Evolutionary conservation across 495 filamentous ascomycete species (phyloP).

Genomic region (Penicillium silybi): DNA sequence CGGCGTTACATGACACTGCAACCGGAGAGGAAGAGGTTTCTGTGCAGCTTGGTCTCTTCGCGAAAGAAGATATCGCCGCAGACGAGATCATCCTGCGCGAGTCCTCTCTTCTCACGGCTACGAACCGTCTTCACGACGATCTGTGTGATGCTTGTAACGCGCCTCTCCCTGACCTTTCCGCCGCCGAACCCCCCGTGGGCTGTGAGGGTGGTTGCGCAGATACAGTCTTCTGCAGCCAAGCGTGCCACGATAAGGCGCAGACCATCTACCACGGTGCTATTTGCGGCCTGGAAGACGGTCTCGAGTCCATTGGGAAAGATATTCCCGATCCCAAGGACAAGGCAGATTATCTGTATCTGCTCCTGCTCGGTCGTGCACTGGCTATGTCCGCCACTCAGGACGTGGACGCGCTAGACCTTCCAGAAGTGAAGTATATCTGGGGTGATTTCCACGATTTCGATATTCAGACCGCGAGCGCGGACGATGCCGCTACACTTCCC

Average conservation of each 20-base stretch:
- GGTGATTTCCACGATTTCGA: conserved; percentile 62
- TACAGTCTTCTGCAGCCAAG: conserved; percentile 77
- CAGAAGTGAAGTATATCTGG: conserved; percentile 90
- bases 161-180: conserved; percentile 60
- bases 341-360: conserved; percentile 72
- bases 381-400: conserved; percentile 84
- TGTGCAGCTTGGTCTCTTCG: conserved; percentile 84
- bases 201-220: conserved; percentile 72
- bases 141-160: conserved; percentile 81
- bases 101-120: conserved; percentile 75
- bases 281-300: conserved; percentile 69
- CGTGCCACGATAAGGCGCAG: conserved; percentile 69
- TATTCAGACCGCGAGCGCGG: not conserved
- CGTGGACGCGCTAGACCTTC: conserved; percentile 75
- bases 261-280: conserved; percentile 77
- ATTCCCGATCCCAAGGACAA: conserved; percentile 63
- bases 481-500: conserved; percentile 52
- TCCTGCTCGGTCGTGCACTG: conserved; percentile 72
- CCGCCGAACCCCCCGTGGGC: conserved; percentile 43
- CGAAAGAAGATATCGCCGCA: conserved; percentile 71
- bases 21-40: conserved; percentile 28
- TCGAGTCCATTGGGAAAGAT: conserved; percentile 78
- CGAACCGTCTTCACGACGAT: conserved; percentile 72
- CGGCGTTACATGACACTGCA: conserved; percentile 54
- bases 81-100: conserved; percentile 77